Evolutionary conservation across 2,329 filamentous ascomycete species (phyloP).

Genomic region (Ophiocordyceps robertsii): DNA sequence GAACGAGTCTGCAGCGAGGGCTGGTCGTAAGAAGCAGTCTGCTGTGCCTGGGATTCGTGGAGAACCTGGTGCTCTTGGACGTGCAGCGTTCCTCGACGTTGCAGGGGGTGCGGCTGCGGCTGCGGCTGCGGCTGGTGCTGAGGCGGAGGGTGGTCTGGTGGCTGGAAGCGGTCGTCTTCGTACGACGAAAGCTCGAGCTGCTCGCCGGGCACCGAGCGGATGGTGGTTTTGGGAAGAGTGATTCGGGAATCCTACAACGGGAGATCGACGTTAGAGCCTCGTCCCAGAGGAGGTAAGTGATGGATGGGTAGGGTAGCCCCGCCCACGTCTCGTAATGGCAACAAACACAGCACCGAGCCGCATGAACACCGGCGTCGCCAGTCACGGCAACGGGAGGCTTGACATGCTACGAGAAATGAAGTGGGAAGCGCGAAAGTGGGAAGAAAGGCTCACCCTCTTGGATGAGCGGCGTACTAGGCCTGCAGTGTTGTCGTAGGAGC

Average conservation of each 20-base stretch:
- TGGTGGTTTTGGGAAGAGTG: conserved; percentile 20
- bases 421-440: conserved; percentile 8
- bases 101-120: conserved; percentile 9
- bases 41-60: conserved; percentile 14
- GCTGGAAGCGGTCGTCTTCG: conserved; percentile 27
- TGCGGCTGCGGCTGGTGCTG: conserved; percentile 21
- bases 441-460: conserved; percentile 37
- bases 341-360: conserved; percentile 22
- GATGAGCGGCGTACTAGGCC: conserved; percentile 41
- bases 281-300: conserved; percentile 18
- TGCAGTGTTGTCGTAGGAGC: conserved; percentile 33
- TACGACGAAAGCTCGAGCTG: conserved; percentile 28
- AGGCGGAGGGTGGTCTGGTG: conserved; percentile 10
- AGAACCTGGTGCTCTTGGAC: conserved; percentile 21
- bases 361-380: conserved; percentile 8
- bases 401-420: conserved; percentile 26
- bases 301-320: conserved; percentile 4
- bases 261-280: conserved; percentile 25
- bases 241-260: conserved; percentile 26
- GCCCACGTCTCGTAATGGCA: conserved; percentile 29
- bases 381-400: conserved; percentile 7
- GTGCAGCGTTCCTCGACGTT: conserved; percentile 9
- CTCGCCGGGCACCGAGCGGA: conserved; percentile 34
- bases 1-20: conserved; percentile 19
- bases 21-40: conserved; percentile 13